Evolutionary conservation across 768 basidiomycete species (phyloP).

Genomic region (Cyathus striatus): DNA sequence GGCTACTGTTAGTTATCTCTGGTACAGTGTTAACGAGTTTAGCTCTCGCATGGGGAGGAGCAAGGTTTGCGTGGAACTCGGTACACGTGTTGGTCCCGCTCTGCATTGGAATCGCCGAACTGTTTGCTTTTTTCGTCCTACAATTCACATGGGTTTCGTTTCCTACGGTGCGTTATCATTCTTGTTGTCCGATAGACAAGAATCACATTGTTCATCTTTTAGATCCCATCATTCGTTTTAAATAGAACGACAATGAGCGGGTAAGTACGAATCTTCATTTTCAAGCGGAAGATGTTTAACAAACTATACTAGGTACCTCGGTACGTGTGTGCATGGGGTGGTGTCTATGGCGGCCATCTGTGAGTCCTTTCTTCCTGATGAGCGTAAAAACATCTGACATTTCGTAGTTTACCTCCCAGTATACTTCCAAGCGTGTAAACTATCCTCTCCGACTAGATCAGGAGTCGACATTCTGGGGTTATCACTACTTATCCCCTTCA

Average conservation of each 20-base stretch:
- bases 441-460: background rate
- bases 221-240: background rate
- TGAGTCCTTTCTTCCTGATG: background rate
- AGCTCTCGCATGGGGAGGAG: background rate
- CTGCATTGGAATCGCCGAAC: background rate
- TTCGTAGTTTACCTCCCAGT: background rate
- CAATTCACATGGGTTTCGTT: background rate
- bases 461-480: background rate
- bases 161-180: background rate
- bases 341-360: background rate
- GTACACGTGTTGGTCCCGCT: background rate
- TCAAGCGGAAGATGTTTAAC: background rate
- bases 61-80: background rate
- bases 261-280: background rate
- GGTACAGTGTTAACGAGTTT: background rate
- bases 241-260: background rate
- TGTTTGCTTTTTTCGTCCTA: background rate
- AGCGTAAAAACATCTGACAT: background rate
- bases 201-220: background rate
- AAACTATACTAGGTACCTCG: background rate
- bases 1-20: background rate
- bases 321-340: background rate
- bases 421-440: slow-evolving; percentile 1
- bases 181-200: background rate
- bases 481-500: background rate